These are phyloP conservation scores for Nemania abortiva DNA, from an alignment of 2,329 filamentous ascomycete species.

Conservation along the genomic window DNA sequence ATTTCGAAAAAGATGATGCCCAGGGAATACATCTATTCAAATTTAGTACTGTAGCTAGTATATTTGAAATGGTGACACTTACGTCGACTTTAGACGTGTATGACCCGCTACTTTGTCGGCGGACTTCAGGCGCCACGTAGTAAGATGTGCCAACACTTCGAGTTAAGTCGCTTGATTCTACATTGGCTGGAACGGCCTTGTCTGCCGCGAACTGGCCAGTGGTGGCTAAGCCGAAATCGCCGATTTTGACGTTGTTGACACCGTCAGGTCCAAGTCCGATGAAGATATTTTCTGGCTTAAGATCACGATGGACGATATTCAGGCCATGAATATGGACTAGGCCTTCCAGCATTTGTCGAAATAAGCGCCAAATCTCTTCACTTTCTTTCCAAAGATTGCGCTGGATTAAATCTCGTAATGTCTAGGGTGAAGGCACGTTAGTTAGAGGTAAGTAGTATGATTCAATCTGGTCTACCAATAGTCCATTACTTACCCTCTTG, in stretches of 20 bases:
- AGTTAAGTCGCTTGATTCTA: constrained; percentile 74
- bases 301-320: constrained; percentile 93
- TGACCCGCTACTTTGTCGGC: constrained; percentile 77
- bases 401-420: constrained; percentile 87
- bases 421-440: constrained; percentile 58
- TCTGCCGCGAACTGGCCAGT: constrained; percentile 81
- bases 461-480: background rate
- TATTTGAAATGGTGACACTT: constrained; percentile 52
- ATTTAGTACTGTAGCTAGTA: constrained; percentile 20
- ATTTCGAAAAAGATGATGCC: constrained; percentile 99
- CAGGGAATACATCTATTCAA: constrained; percentile 85
- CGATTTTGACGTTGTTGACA: constrained; percentile 91
- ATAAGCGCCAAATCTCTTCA: constrained; percentile 88
- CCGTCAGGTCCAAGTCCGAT: constrained; percentile 77
- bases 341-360: constrained; percentile 91
- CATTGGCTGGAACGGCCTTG: constrained; percentile 57
- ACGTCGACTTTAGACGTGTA: constrained; percentile 95
- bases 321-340: constrained; percentile 89
- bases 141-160: constrained; percentile 81
- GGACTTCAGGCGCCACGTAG: constrained; percentile 93
- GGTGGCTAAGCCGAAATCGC: constrained; percentile 95
- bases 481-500: constrained; percentile 71
- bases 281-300: constrained; percentile 98
- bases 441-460: background rate
- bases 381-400: constrained; percentile 79